phyloP scores from a whole-genome alignment of 306 rosid genomes.

The Dalbergia cochinchinensis region DNA sequence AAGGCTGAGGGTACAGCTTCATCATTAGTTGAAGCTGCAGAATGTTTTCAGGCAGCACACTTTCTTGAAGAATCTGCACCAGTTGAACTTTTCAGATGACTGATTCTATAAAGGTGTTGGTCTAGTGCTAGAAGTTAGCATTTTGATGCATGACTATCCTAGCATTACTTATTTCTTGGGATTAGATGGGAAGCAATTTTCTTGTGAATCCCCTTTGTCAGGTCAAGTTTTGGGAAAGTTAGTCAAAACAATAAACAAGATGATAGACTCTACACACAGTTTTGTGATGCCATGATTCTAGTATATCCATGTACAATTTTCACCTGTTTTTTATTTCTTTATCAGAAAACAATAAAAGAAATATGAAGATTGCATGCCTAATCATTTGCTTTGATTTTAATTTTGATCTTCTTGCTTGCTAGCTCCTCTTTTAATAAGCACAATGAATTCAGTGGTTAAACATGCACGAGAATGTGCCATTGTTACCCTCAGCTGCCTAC shows the following conservation, averaged over 20 bases:
- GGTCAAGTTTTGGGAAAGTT: background rate
- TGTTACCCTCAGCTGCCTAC: background rate
- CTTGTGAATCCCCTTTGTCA: background rate
- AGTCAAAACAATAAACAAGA: background rate
- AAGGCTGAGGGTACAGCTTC: conserved; percentile 60
- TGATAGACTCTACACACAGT: conserved; percentile 28
- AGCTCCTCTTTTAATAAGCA: background rate
- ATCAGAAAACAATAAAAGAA: conserved; percentile 25
- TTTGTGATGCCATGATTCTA: conserved; percentile 44
- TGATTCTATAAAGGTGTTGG: conserved; percentile 4
- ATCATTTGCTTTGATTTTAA: background rate
- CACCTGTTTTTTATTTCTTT: background rate
- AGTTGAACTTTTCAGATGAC: conserved; percentile 84
- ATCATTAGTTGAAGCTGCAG: conserved; percentile 72
- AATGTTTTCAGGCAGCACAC: conserved; percentile 83
- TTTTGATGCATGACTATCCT: conserved; percentile 19
- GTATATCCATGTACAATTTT: conserved; percentile 40
- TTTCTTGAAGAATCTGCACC: conserved; percentile 83
- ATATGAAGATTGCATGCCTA: background rate
- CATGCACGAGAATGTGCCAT: background rate
- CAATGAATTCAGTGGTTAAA: background rate
- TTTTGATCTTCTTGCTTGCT: background rate
- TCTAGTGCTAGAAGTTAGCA: background rate
- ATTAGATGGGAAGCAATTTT: conserved; percentile 29
- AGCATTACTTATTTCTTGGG: conserved; percentile 9